Evolutionary conservation across 1,284 basidiomycete genomes (phyloP).

Genomic region (Mycosarcoma mackinlayi): DNA sequence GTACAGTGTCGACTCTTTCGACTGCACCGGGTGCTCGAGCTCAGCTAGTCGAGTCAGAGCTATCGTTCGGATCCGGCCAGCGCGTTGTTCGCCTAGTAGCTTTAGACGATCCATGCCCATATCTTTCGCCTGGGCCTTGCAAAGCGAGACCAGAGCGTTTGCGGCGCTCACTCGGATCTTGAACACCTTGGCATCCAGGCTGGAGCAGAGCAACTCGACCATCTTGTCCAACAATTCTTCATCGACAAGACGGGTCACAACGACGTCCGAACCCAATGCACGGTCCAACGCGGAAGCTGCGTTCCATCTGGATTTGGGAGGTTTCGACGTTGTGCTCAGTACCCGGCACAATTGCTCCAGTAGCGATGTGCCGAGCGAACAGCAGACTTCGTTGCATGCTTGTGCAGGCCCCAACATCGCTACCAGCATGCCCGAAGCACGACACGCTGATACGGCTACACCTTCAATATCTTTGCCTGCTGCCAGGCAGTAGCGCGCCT

Average conservation of each 20-base stretch:
- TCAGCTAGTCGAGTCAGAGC: constrained; percentile 17
- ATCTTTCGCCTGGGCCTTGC: neutral
- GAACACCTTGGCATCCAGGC: constrained; percentile 26
- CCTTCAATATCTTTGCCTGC: constrained; percentile 36
- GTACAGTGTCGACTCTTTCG: constrained; percentile 30
- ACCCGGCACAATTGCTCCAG: constrained; percentile 27
- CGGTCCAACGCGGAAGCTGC: constrained; percentile 37
- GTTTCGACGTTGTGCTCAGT: constrained; percentile 24
- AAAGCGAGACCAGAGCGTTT: constrained; percentile 27
- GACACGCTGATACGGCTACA: constrained; percentile 32
- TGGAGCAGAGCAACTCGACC: constrained; percentile 17
- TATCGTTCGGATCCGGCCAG: constrained; percentile 1
- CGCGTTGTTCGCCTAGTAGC: constrained; percentile 16
- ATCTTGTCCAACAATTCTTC: constrained; percentile 12
- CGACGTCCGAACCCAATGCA: constrained; percentile 17
- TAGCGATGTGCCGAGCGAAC: constrained; percentile 3
- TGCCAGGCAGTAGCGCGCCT: constrained; percentile 27
- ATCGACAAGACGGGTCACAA: constrained; percentile 7
- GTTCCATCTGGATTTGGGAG: constrained; percentile 46
- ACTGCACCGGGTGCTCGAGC: constrained; percentile 2
- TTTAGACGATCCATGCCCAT: neutral
- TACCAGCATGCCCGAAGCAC: constrained; percentile 24
- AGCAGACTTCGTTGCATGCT: neutral
- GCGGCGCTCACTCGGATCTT: constrained; percentile 31
- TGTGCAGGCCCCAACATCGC: constrained; percentile 9